These are phyloP conservation scores for Gamarada debralockiae DNA, from an alignment of 495 filamentous ascomycete species.

Conservation along the genomic window DNA sequence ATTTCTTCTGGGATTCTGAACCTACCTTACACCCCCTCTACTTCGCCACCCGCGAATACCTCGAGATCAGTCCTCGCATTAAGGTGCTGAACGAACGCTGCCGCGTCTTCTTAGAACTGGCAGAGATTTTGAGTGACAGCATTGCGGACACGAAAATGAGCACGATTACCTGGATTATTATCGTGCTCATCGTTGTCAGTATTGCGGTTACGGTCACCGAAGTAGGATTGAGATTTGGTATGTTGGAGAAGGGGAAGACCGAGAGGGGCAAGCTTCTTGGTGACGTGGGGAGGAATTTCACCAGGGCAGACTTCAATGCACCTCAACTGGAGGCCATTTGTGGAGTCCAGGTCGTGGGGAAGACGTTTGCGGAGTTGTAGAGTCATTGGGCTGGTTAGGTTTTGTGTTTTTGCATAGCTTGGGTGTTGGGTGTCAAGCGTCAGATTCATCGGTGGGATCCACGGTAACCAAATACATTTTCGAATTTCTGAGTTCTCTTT, in stretches of 20 bases:
- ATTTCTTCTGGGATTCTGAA: constrained; percentile 98
- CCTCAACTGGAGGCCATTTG: constrained; percentile 41
- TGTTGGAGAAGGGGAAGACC: constrained; percentile 51
- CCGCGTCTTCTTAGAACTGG: constrained; percentile 92
- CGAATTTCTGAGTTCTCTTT: no score
- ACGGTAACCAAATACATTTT: no score
- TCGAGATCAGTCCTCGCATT: constrained; percentile 93
- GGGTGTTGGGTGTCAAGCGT: constrained; percentile 4
- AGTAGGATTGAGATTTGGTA: constrained; percentile 80
- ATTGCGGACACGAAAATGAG: constrained; percentile 94
- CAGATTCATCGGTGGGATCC: no score
- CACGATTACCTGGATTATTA: constrained; percentile 95
- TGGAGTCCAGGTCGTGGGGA: constrained; percentile 37
- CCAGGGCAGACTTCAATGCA: constrained; percentile 27
- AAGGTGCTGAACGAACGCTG: constrained; percentile 96
- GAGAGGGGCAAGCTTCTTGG: constrained; percentile 25
- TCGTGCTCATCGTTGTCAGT: constrained; percentile 84
- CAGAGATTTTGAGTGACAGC: constrained; percentile 89
- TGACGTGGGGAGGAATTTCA: constrained; percentile 28
- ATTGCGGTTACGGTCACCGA: constrained; percentile 90
- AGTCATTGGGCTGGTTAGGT: not conserved
- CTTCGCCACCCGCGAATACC: constrained; percentile 90
- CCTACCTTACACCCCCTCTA: constrained; percentile 94
- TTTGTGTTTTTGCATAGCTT: constrained; percentile 12
- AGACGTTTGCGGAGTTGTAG: constrained; percentile 34